Conservation (phyloP, 1,284 basidiomycete species). For the Heterobasidion irregulare region DNA sequence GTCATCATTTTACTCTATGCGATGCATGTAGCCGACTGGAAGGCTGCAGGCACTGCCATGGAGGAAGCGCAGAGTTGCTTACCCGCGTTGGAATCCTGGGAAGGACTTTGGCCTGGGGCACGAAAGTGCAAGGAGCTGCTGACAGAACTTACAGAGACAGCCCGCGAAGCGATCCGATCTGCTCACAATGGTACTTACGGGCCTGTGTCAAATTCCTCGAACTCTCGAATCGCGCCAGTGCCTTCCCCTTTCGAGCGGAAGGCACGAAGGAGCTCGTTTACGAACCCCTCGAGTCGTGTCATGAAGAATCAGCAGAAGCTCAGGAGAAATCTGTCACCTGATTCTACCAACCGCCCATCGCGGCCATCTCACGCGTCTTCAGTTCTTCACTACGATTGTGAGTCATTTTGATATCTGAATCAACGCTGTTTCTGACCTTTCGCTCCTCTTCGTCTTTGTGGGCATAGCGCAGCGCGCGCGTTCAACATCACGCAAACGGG, state of each 20-base stretch:
- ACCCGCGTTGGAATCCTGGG: conserved; percentile 68
- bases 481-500: conserved; percentile 66
- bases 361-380: conserved; percentile 53
- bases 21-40: conserved; percentile 71
- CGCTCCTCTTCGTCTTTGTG: conserved; percentile 12
- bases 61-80: conserved; percentile 75
- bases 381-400: conserved; percentile 59
- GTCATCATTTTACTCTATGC: conserved; percentile 84
- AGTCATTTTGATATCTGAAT: conserved; percentile 18
- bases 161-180: conserved; percentile 53
- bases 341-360: conserved; percentile 44
- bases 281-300: conserved; percentile 16
- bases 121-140: conserved; percentile 78
- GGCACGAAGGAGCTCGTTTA: conserved; percentile 12
- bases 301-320: conserved; percentile 38
- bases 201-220: conserved; percentile 1
- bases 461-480: conserved; percentile 50
- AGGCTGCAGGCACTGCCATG: conserved; percentile 66
- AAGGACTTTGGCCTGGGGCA: conserved; percentile 84
- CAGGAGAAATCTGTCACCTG: conserved; percentile 50
- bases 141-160: conserved; percentile 58
- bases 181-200: conserved; percentile 12
- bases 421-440: conserved; percentile 13
- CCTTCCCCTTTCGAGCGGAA: conserved; percentile 10
- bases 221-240: conserved; percentile 1